Evolutionary conservation across 176 grass and related monocot genomes (phyloP).

Genomic region (Thinopyrum elongatum): DNA sequence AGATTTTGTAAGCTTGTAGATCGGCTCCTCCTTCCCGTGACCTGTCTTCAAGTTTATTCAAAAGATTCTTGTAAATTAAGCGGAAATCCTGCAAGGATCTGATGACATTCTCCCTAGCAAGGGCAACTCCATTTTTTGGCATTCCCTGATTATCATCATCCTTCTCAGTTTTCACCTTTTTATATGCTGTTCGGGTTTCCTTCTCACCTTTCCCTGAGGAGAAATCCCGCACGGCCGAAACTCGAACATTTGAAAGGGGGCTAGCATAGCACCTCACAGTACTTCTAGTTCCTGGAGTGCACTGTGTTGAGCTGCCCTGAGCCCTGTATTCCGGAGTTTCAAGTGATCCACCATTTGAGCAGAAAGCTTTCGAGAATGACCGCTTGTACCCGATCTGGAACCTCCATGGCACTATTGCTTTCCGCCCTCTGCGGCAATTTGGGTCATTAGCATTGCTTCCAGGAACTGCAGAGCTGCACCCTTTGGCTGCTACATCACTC

Average conservation of each 20-base stretch:
- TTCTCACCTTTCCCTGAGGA: constrained; percentile 32
- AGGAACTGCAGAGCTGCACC: constrained; percentile 13
- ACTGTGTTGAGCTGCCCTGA: constrained; percentile 25
- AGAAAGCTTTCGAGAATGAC: constrained; percentile 48
- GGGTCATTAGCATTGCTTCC: background rate
- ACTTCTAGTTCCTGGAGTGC: constrained; percentile 44
- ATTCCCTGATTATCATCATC: constrained; percentile 20
- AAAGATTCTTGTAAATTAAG: constrained; percentile 55
- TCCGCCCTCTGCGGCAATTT: constrained; percentile 38
- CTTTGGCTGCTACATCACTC: constrained; percentile 4
- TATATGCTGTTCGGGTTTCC: background rate
- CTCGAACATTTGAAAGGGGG: constrained; percentile 54
- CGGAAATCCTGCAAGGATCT: constrained; percentile 43
- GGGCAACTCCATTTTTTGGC: background rate
- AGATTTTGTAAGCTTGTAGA: constrained; percentile 61
- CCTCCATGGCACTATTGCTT: constrained; percentile 66
- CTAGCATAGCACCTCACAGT: constrained; percentile 39
- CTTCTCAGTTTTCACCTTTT: constrained; percentile 32
- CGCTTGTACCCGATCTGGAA: constrained; percentile 65
- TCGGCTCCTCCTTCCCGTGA: constrained; percentile 27
- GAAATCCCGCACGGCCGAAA: constrained; percentile 43
- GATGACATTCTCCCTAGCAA: constrained; percentile 42
- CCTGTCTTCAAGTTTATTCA: constrained; percentile 38
- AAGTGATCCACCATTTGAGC: background rate
- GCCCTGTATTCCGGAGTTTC: background rate